A percentile compares a stretch with the other conserved stretches of the same genome.
Conservation (phyloP, 768 basidiomycete species). For the Cytidiella melzeri region DNA sequence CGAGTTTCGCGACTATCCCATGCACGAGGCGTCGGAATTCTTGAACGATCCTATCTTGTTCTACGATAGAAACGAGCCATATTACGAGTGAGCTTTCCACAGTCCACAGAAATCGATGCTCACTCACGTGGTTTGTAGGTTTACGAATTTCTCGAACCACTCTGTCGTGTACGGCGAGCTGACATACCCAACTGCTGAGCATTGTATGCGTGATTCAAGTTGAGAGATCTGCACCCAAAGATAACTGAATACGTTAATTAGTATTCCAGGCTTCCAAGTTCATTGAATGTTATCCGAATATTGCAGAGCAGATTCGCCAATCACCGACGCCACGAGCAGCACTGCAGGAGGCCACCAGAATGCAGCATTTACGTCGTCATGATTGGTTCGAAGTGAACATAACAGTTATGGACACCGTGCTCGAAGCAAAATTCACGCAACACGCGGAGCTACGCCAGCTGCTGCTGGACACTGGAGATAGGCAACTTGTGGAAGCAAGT, state of each 20-base stretch:
- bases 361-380: conserved; percentile 51
- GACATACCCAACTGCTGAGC: not conserved
- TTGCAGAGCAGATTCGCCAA: conserved; percentile 65
- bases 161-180: not conserved
- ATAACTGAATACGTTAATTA: not conserved
- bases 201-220: too few relatives aligned
- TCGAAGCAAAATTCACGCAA: conserved; percentile 69
- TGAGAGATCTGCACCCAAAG: too few relatives aligned
- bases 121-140: not conserved
- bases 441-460: conserved; percentile 52
- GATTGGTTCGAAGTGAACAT: conserved; percentile 71
- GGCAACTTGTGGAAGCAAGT: conserved; percentile 62
- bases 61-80: conserved; percentile 7
- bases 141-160: not conserved
- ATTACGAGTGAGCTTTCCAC: conserved; percentile 6
- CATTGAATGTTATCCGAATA: conserved; percentile 47
- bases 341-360: conserved; percentile 61
- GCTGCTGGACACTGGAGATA: conserved; percentile 59
- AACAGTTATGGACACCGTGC: conserved; percentile 41
- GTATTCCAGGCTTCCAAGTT: conserved; percentile 37
- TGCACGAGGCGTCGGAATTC: too few relatives aligned
- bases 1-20: too few relatives aligned
- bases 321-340: conserved; percentile 58
- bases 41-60: conserved; percentile 5
- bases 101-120: not conserved